Conservation (phyloP, 371 early-diverging fungal genomes). For the Apophysomyces trapeziformis region DNA sequence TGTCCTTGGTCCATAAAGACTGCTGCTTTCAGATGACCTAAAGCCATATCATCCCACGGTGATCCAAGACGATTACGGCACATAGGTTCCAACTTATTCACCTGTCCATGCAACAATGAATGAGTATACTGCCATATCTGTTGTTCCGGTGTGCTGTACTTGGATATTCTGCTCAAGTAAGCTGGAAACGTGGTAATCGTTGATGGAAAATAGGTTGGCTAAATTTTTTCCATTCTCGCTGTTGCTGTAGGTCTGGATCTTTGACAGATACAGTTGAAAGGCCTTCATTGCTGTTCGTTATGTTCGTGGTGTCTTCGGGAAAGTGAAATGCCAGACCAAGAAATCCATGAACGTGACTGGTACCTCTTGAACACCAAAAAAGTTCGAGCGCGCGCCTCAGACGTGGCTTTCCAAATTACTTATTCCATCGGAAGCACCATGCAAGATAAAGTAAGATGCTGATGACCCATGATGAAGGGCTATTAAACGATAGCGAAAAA, state of each 20-base stretch:
- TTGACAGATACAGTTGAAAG: conserved; percentile 24
- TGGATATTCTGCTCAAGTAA: conserved; percentile 21
- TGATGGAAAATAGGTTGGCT: conserved; percentile 27
- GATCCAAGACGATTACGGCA: conserved; percentile 32
- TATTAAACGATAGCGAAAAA: neutral
- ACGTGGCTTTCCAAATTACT: neutral
- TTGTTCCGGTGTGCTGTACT: conserved; percentile 10
- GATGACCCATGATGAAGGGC: neutral
- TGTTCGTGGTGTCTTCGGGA: neutral
- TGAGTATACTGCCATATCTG: neutral
- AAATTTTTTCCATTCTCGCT: conserved; percentile 35
- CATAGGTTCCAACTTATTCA: conserved; percentile 30
- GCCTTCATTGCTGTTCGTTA: conserved; percentile 15
- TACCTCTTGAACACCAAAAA: neutral
- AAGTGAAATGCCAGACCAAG: neutral
- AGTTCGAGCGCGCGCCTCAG: neutral
- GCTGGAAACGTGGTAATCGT: conserved; percentile 24
- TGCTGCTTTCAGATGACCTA: conserved; percentile 51
- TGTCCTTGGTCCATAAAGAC: conserved; percentile 35
- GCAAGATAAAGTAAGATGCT: conserved; percentile 7
- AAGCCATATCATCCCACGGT: conserved; percentile 60
- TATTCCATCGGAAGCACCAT: neutral
- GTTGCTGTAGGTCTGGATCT: conserved; percentile 15
- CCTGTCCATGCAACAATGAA: conserved; percentile 11
- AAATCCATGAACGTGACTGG: conserved; percentile 2